A percentile compares a stretch with the other conserved stretches of the same genome.
Conservation (phyloP, 2,329 filamentous ascomycete genomes). For the Colletotrichum musicola region DNA sequence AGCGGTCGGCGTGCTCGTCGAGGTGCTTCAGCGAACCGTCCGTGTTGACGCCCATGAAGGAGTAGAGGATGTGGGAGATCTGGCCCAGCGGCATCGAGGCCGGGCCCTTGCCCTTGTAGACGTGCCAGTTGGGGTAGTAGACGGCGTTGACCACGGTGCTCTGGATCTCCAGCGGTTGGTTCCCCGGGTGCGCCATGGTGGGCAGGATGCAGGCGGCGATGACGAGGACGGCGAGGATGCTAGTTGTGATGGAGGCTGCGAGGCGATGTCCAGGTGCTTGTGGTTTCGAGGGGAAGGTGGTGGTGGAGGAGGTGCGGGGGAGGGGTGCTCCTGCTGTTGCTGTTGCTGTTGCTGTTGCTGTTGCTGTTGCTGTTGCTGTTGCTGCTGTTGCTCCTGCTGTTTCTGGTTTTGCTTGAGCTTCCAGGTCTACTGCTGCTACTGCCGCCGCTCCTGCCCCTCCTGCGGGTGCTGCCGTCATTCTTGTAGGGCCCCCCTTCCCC, state of each 20-base stretch:
- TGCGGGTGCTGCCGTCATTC: constrained; percentile 13
- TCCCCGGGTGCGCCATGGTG: constrained; percentile 29
- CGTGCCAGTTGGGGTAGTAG: constrained; percentile 76
- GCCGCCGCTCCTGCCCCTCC: background rate
- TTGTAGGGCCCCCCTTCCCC: constrained; percentile 7
- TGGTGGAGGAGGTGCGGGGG: constrained; percentile 16
- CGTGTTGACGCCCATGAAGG: constrained; percentile 61
- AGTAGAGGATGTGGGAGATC: constrained; percentile 75
- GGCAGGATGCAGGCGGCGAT: constrained; percentile 4
- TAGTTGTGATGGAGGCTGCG: background rate
- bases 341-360: background rate
- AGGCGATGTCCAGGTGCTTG: background rate
- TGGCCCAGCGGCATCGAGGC: constrained; percentile 67
- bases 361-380: too few relatives aligned
- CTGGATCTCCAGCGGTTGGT: background rate
- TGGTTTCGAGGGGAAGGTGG: background rate
- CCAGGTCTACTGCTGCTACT: background rate
- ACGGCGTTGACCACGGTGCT: constrained; percentile 53
- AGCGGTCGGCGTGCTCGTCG: constrained; percentile 73
- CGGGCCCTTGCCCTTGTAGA: constrained; percentile 72
- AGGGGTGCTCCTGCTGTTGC: background rate
- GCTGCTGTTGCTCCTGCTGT: background rate
- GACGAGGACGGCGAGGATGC: background rate
- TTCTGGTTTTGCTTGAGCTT: too few relatives aligned
- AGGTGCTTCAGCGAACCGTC: constrained; percentile 50